Evolutionary conservation across 495 filamentous ascomycete genomes (phyloP), one percentile per base, ranked within the genome.

Genomic region (Aspergillus affinis): DNA sequence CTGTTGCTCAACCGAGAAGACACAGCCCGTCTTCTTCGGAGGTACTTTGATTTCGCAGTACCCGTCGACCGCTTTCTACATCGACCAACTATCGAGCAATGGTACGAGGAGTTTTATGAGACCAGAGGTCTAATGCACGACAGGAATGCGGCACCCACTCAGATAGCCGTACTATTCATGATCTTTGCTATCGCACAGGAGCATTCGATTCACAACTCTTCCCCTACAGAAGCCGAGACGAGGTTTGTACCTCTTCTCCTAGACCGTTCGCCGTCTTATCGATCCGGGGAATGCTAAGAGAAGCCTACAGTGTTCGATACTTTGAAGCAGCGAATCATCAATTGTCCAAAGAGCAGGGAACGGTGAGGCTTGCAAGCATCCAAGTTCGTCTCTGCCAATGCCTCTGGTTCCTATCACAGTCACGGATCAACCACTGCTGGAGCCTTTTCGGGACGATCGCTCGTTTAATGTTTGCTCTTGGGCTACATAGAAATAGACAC

Each of bases 1-100:
- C 10, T 47, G 45, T 12, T 47, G 15, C 45, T 47, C 5, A 47
- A 47, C 45, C 45, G 45, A 12, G 45, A 47, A 4, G 45, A 47
- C 10, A 47, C 45, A 0, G 7, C 36, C 59, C 64, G 15, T 55
- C 54, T 66, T 46, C 47, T 68, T n/a, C 44, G 55, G n/a, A 54
- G 64, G 9, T 72, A 72, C 47, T 72, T 72, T 54, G 68, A 72
- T 32, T 68, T 70, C 53, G 66, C 65, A 12, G 61, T 70, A 51
- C 67, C 66, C 4, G 66, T 61, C 2, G 62, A 70, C 49, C 61
- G 70, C 0, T 68, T 70, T 36, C 46, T 72, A 8, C 67, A 70
- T 48, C 55, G 55, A 26, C 67, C 61, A 1, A 69, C 63, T 19
- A 51, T 65, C 2, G 51, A 69, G 54, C 19, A 48, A 21, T 67